Percentiles rank a stretch among this genome's conserved stretches.
Conservation (phyloP, 2,329 filamentous ascomycete genomes). For the Penicillium sp. region DNA sequence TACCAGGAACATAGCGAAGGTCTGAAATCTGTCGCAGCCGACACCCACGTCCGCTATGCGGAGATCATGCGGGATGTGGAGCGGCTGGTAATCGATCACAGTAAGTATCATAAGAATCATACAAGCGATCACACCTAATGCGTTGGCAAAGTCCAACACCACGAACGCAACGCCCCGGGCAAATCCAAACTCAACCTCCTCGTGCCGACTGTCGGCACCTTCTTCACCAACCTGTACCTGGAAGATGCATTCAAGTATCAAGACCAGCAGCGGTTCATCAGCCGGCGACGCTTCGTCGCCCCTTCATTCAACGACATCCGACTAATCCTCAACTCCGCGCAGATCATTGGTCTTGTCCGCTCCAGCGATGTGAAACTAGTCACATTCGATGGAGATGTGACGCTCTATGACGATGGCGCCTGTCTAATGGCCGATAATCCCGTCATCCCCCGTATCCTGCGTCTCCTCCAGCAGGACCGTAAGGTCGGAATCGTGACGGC, state of each 20-base stretch:
- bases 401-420: conserved; percentile 86
- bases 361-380: conserved; percentile 72
- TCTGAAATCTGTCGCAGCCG: conserved; percentile 68
- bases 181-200: conserved; percentile 90
- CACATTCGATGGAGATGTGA: conserved; percentile 97
- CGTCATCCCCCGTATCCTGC: conserved; percentile 65
- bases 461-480: conserved; percentile 71
- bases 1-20: conserved; percentile 65
- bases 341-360: conserved; percentile 83
- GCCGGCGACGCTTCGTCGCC: conserved; percentile 84
- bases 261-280: conserved; percentile 80
- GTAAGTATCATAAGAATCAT: conserved; percentile 44
- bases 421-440: conserved; percentile 71
- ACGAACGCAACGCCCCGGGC: conserved; percentile 63
- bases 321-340: conserved; percentile 88
- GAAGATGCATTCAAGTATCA: conserved; percentile 91
- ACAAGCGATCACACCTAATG: neutral
- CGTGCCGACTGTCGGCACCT: conserved; percentile 84
- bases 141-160: conserved; percentile 60
- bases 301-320: conserved; percentile 97
- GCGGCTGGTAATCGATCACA: conserved; percentile 85
- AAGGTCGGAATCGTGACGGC: conserved; percentile 95
- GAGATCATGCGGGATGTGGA: conserved; percentile 96
- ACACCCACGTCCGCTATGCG: conserved; percentile 82
- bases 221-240: conserved; percentile 83